A percentile compares a stretch with the other conserved stretches of the same genome.
Conservation (phyloP, 805 yeast genomes). For the Wickerhamiella parazyma region DNA sequence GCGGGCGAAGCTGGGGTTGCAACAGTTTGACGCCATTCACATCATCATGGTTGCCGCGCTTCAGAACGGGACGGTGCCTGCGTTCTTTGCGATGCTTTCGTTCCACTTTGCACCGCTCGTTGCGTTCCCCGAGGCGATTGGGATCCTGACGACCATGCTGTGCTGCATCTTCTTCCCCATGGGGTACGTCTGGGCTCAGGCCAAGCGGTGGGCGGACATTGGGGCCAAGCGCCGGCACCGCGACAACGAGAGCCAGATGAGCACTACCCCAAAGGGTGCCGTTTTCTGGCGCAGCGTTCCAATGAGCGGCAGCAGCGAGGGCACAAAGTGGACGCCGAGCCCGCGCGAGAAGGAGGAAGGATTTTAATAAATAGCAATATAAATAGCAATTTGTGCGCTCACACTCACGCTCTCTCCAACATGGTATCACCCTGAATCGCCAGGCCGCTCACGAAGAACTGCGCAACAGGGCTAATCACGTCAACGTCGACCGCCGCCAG, state of each 20-base stretch:
- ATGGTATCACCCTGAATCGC: conserved; percentile 18
- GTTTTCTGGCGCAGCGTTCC: background rate
- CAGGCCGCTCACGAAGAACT: conserved; percentile 18
- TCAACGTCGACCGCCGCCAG: conserved; percentile 29
- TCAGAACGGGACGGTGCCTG: conserved; percentile 73
- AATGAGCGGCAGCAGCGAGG: background rate
- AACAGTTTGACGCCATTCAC: conserved; percentile 72
- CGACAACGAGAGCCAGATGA: background rate
- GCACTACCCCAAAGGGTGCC: background rate
- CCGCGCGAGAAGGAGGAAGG: background rate
- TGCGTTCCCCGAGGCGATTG: conserved; percentile 1
- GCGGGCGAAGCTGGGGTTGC: conserved; percentile 63
- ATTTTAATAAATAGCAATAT: background rate
- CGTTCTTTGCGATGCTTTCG: conserved; percentile 31
- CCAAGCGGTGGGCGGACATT: background rate
- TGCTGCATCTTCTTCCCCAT: conserved; percentile 17
- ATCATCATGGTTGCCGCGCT: conserved; percentile 64
- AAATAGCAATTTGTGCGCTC: background rate
- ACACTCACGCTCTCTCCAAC: conserved; percentile 4
- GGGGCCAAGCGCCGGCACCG: background rate
- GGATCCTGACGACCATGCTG: conserved; percentile 2
- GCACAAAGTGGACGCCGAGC: background rate
- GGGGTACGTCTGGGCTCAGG: conserved; percentile 22
- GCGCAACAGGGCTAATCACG: conserved; percentile 25
- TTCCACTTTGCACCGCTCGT: background rate